Evolutionary conservation across 805 yeast genomes (phyloP), one percentile per base, ranked within the genome.

Genomic region (Wickerhamomyces strasburgensis): DNA sequence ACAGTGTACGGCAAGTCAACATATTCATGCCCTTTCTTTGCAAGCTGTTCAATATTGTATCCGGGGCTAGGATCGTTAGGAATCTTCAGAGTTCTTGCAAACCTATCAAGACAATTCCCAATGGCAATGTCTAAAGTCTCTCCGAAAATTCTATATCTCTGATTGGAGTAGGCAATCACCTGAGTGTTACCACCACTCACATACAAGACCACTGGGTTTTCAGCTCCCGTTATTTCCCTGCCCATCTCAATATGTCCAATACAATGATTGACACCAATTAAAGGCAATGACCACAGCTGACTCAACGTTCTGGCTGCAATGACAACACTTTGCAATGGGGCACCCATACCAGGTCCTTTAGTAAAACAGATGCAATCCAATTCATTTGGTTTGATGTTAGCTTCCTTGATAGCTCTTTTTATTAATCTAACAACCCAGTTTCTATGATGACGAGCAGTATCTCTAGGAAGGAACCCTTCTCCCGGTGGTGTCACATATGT

Each of bases 321-420:
- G 3, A 83, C 98, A 27, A 88, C 96, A 38, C 90, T 78, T 51
- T 93, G 95, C 36, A 93, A 64, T 0, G 99, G 99, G 1, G 98
- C 98, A 3, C 99, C 99, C 98, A 93, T 93, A 1, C 99, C 99
- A 1, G 98, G 99, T 5, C 98, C 98, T 61, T 84, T 94, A 1
- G 98, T 93, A 58, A 93, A 93, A 58, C 96, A 87, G 33, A 93
- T 84, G 34, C 84, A 80, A 60, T 84, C 89, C 5, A 82, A 53
- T 31, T 84, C 84, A 7, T 48, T 42, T 10, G 64, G 62, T 2
- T 51, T 47, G 5, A 86, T 52, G 0, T 62, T 58, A 2, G 94
- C 81, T 29, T 80, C 89, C 3, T 58, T 57, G 29, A 93, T 52
- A 0, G 98, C 83, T 21, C 53, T 52, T 49, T 77, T 78, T 27